These are phyloP conservation scores for Alternaria dauci DNA, from an alignment of 2,329 filamentous ascomycete species.

Conservation along the genomic window DNA sequence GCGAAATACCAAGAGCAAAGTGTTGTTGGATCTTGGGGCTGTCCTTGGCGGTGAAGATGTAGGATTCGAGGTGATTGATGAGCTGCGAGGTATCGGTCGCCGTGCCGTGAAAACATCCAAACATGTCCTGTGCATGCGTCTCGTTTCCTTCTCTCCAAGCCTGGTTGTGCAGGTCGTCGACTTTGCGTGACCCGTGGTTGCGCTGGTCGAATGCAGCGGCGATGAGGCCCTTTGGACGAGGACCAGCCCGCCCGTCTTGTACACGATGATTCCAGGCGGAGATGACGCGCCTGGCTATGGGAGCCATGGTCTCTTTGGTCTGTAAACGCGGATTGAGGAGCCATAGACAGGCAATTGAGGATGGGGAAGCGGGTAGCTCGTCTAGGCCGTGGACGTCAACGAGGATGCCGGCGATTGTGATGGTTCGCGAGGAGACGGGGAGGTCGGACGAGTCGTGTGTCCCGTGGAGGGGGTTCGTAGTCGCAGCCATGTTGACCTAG, in stretches of 20 bases:
- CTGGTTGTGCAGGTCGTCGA: slow-evolving; percentile 74
- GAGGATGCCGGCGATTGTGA: slow-evolving; percentile 79
- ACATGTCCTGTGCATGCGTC: slow-evolving; percentile 91
- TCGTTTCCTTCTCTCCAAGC: slow-evolving; percentile 82
- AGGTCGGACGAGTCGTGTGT: slow-evolving; percentile 38
- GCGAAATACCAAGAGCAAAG: slow-evolving; percentile 79
- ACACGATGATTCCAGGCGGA: slow-evolving; percentile 69
- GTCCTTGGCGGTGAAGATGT: slow-evolving; percentile 66
- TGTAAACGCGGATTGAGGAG: slow-evolving; percentile 83
- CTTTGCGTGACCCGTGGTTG: slow-evolving; percentile 82
- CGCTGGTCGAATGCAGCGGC: slow-evolving; percentile 90
- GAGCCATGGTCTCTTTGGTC: slow-evolving; percentile 75
- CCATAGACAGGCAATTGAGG: slow-evolving; percentile 81
- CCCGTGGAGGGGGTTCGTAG: slow-evolving; percentile 47
- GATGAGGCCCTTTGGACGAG: slow-evolving; percentile 68
- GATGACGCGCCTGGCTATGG: slow-evolving; percentile 74
- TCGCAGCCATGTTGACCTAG: slow-evolving; percentile 38
- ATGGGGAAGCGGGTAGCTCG: slow-evolving; percentile 68
- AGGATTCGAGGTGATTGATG: slow-evolving; percentile 79
- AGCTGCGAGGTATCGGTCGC: slow-evolving; percentile 77
- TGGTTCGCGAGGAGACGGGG: slow-evolving; percentile 68
- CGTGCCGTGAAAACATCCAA: slow-evolving; percentile 75
- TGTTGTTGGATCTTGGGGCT: slow-evolving; percentile 65
- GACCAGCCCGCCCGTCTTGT: slow-evolving; percentile 38
- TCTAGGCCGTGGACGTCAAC: slow-evolving; percentile 82